Conservation (phyloP, 805 yeast genomes). For the Lachancea sp. region DNA sequence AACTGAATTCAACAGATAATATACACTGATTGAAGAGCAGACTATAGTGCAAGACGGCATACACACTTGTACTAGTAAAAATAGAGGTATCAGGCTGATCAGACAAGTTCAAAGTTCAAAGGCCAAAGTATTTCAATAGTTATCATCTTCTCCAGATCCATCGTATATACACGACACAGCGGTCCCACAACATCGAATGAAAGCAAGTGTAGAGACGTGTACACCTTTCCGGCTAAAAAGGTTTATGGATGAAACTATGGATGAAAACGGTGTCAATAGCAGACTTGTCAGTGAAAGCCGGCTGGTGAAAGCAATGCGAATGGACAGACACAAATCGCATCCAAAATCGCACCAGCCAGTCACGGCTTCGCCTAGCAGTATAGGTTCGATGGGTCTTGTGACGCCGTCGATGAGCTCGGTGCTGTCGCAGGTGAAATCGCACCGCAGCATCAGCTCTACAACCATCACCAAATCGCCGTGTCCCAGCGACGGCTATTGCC, state of each 20-base stretch:
- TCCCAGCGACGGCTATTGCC: not conserved
- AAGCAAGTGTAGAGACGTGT: not conserved
- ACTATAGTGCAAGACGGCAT: no score
- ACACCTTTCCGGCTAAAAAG: conserved; percentile 1
- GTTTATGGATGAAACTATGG: not conserved
- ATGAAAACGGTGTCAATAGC: not conserved
- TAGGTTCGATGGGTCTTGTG: no score
- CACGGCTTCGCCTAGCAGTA: not conserved
- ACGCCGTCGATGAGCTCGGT: conserved; percentile 27
- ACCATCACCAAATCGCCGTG: not conserved
- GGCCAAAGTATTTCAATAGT: no score
- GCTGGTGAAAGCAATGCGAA: conserved; percentile 1
- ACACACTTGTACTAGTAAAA: no score
- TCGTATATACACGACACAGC: not conserved
- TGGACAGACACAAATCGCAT: no score
- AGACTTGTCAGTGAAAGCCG: not conserved
- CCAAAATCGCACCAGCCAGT: no score
- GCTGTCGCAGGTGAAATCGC: conserved; percentile 17
- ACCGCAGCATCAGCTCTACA: not conserved
- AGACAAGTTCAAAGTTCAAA: no score
- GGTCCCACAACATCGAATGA: not conserved
- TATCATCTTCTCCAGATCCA: no score
- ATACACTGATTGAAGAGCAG: no score
- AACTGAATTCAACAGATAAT: no score
- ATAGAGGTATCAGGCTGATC: no score